Evolutionary conservation across 352 stramenopile species (phyloP).

Genomic region (Sclerospora graminicola): DNA sequence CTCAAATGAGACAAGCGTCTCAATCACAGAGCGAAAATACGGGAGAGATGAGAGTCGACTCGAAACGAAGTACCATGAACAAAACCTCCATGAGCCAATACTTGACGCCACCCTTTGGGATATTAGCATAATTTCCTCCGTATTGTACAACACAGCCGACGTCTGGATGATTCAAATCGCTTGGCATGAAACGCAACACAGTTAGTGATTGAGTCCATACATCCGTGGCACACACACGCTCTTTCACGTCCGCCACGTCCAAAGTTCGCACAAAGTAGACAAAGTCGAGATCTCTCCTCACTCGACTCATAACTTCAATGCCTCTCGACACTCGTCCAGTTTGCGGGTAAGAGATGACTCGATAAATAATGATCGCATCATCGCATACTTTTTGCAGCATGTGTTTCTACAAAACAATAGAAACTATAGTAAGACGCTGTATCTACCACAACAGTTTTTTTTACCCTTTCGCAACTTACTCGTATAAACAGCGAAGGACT

Average conservation of each 20-base stretch:
- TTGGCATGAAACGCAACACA: constrained; percentile 35
- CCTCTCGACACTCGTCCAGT: constrained; percentile 28
- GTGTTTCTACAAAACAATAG: constrained; percentile 22
- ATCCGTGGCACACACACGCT: constrained; percentile 20
- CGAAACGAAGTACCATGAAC: constrained; percentile 45
- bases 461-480: constrained; percentile 9
- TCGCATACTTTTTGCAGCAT: constrained; percentile 33
- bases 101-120: constrained; percentile 25
- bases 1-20: constrained; percentile 1
- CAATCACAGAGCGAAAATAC: constrained; percentile 33
- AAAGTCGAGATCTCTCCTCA: constrained; percentile 31
- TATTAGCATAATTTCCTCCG: constrained; percentile 32
- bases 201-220: constrained; percentile 35
- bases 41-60: constrained; percentile 35
- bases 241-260: constrained; percentile 27
- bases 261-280: constrained; percentile 36
- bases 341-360: constrained; percentile 34
- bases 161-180: constrained; percentile 15
- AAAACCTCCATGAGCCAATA: constrained; percentile 54
- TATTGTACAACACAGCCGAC: constrained; percentile 33
- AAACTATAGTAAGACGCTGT: neutral
- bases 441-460: neutral
- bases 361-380: constrained; percentile 43
- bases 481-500: constrained; percentile 33
- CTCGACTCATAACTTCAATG: constrained; percentile 36